Evolutionary conservation across 1,139 yeast species (phyloP), one percentile per base, ranked within the genome.

Genomic region (Candida sanyaensis): DNA sequence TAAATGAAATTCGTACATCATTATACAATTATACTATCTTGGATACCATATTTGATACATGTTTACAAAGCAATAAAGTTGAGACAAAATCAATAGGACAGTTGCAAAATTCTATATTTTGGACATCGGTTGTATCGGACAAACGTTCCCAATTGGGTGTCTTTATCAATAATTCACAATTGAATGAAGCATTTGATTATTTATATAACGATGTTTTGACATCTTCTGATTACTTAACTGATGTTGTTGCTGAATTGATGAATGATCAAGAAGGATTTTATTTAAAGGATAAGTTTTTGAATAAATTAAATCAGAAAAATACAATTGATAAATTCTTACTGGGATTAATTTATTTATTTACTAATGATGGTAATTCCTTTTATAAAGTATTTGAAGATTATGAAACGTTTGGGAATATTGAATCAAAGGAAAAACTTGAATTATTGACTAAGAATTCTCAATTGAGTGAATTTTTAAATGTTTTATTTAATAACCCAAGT

Each of bases 291-390:
- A 52, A 58, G 10, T 63, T 71, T 43, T 51, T 69, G 17, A 51
- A 51, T 11, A 59, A 61, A 32, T 56, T 69, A 40, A 54, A 59
- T 39, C 37, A 41, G 5, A 37, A 56, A 3, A 55, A 44, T 41
- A 50, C 54, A 8, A 55, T 69, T 12, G 52, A 50, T 11, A 53
- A 59, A 32, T 66, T 70, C 44, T 64, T 75, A 44, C 59, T 63
- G 31, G 80, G 78, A 2, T 55, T 75, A 37, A 62, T 71, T 5
- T 57, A 65, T 49, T 62, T 71, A 50, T 61, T 67, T 29, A 71
- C 68, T 44, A 59, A 63, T 45, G 66, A 68, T 23, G 58, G 66
- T 2, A 44, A 50, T 41, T 51, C 58, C 37, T 69, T 67, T 47
- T 62, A 54, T 45, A 50, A 57, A 3, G 55, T 59, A 2, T 69